These are phyloP conservation scores for Diacronema lutheri DNA, from an alignment of 78 protist species.

Conservation along the genomic window DNA sequence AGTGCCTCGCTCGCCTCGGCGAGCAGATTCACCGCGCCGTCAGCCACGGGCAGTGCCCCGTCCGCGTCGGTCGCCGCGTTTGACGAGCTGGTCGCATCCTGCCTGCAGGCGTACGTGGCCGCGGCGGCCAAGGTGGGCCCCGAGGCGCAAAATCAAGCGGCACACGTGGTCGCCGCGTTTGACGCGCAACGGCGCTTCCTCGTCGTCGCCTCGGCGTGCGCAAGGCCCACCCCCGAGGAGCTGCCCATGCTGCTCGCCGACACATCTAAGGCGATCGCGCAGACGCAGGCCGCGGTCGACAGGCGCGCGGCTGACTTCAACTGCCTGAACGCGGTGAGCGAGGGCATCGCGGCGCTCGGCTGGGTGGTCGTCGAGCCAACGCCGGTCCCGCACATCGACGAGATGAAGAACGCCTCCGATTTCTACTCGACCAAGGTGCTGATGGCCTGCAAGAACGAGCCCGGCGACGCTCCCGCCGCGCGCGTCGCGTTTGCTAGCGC, in stretches of 20 bases:
- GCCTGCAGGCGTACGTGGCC: neutral
- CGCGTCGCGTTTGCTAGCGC: neutral
- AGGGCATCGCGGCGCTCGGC: constrained; percentile 50
- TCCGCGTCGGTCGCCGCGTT: too few species aligned
- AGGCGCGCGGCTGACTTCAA: constrained; percentile 19
- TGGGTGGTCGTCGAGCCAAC: constrained; percentile 46
- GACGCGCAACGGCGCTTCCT: neutral
- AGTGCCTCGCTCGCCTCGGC: too few species aligned
- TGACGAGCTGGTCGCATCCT: neutral
- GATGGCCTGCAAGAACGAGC: neutral
- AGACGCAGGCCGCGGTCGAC: constrained; percentile 2
- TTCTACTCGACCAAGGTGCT: neutral
- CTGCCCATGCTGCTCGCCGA: neutral
- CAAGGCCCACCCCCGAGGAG: neutral
- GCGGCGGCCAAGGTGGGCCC: neutral
- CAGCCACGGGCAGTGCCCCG: too few species aligned
- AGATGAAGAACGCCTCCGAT: neutral
- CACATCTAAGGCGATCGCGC: neutral
- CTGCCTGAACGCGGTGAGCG: constrained; percentile 37
- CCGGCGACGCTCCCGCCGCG: neutral
- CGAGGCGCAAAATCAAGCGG: neutral
- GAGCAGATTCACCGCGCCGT: too few species aligned
- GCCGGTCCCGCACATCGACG: constrained; percentile 1
- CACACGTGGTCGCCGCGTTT: neutral
- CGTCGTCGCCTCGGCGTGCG: neutral